A percentile compares a stretch with the other conserved stretches of the same genome.
These are phyloP conservation scores for Rosellinia necatrix DNA, from an alignment of 2,329 filamentous ascomycete genomes.

Conservation along the genomic window DNA sequence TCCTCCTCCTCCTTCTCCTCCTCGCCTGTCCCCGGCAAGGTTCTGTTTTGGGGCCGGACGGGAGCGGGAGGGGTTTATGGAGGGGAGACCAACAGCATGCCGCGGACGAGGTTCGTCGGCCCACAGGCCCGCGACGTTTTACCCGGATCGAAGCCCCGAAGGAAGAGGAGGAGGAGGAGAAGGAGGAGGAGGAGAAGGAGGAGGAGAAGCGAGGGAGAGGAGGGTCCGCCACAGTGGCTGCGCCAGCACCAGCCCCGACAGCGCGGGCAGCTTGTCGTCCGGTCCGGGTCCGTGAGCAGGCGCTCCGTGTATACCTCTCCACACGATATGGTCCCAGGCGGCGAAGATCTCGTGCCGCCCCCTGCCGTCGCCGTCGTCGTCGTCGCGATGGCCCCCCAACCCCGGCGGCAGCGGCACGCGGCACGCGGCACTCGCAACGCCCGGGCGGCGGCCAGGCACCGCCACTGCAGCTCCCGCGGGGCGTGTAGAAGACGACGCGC, in stretches of 20 bases:
- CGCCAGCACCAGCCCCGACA: not conserved
- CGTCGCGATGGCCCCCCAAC: not conserved
- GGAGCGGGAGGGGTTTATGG: not conserved
- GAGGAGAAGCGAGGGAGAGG: too few relatives aligned
- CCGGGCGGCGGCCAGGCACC: not conserved
- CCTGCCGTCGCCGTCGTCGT: not conserved
- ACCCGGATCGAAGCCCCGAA: not conserved
- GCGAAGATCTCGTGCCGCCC: not conserved
- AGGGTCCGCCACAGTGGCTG: not conserved
- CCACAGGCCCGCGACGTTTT: not conserved
- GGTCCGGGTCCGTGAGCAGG: not conserved
- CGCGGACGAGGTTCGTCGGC: not conserved
- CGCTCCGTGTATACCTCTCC: not conserved
- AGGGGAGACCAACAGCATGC: not conserved
- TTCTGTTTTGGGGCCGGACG: not conserved
- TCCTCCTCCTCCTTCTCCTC: too few relatives aligned
- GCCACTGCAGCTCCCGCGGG: slow-evolving; percentile 4
- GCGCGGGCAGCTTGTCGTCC: not conserved
- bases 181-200: too few relatives aligned
- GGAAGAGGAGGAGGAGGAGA: too few relatives aligned
- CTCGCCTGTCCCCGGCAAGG: too few relatives aligned
- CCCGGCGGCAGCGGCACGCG: not conserved
- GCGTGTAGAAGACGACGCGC: not conserved
- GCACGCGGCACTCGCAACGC: not conserved
- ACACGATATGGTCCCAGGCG: not conserved